Conservation (phyloP, 2,329 filamentous ascomycete species). For the Cordyceps cicadae region DNA sequence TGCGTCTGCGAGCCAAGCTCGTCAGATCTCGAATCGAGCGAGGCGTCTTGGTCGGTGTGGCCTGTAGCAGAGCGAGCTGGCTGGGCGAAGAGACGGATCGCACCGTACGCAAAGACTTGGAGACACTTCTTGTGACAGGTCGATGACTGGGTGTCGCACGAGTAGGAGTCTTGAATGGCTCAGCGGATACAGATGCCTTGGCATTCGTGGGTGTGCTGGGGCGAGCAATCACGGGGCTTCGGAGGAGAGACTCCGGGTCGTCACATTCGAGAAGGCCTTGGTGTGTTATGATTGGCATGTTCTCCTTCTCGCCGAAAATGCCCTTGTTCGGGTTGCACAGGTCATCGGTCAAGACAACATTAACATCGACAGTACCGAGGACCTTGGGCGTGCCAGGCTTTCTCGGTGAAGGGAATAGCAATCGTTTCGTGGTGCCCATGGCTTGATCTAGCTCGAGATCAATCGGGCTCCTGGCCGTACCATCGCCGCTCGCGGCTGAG, state of each 20-base stretch:
- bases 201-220: slow-evolving; percentile 45
- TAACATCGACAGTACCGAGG: slow-evolving; percentile 49
- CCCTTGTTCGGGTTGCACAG: slow-evolving; percentile 30
- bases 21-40: slow-evolving; percentile 21
- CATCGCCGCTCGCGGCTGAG: slow-evolving; percentile 48
- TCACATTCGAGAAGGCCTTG: slow-evolving; percentile 28
- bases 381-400: slow-evolving; percentile 56
- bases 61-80: slow-evolving; percentile 33
- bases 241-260: slow-evolving; percentile 58
- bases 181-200: slow-evolving; percentile 30
- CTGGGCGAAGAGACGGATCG: slow-evolving; percentile 36
- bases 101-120: slow-evolving; percentile 44
- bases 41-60: slow-evolving; percentile 41
- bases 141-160: slow-evolving; percentile 53
- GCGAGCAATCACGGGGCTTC: slow-evolving; percentile 39
- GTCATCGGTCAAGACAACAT: slow-evolving; percentile 38
- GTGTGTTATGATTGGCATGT: slow-evolving; percentile 35
- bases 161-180: slow-evolving; percentile 54
- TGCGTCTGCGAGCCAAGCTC: slow-evolving; percentile 33
- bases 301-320: slow-evolving; percentile 34
- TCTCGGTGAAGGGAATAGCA: slow-evolving; percentile 70
- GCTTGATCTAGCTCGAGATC: slow-evolving; percentile 40
- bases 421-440: slow-evolving; percentile 52
- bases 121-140: slow-evolving; percentile 53
- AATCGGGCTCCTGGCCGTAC: slow-evolving; percentile 50